Base-by-base conservation (phyloP, 2,329 filamentous ascomycete genomes). In the Talaromyces rugulosus region DNA sequence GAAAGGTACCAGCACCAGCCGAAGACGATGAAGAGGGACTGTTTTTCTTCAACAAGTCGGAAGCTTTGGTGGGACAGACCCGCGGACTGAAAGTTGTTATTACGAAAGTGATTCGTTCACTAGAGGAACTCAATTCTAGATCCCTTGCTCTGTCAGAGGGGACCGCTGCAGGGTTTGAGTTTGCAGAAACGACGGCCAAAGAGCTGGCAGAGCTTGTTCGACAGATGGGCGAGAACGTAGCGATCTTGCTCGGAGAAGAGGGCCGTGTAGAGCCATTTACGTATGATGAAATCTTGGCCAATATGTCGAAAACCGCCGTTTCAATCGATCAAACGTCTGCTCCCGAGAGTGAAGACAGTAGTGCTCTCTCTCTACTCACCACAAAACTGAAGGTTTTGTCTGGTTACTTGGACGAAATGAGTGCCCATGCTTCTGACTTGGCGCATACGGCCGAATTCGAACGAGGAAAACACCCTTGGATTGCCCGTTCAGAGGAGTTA, bases 31-130 rank as follows among this genome's bases (percentile, higher is more conserved):
- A 89, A 30, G 87, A 91, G 66, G 84, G 83, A 11, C 79, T 87
- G 64, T 83, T 89, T 68, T 89, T 96, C 67, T 75, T 84, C 33
- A 87, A 86, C 69, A 90, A 89, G 72, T 81, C 89, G 0, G 92
- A 96, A 63, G 75, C 82, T 16, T 85, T 92, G 60, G 84, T 92
- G 63, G 87, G 85, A 14, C 88, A 92, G 70, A 90, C 90, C 7
- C 86, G 93, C 63, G 92, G 90, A 71, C 85, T 89, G 61, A 96
- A 96, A 81, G 90, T 96, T 36, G 83, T 94, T 56, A 86, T 90
- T 55, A 86, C 88, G 61, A 96, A 96, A 78, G 85, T 90, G 5
- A 84, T 91, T 50, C 86, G 89, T 58, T 87, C 90, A 18, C 78
- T 96, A 12, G 86, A 91, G 63, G 92, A 96, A 61, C 83, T 96